Base-by-base conservation (phyloP, 106 monocot genomes). In the Acorus calamus region DNA sequence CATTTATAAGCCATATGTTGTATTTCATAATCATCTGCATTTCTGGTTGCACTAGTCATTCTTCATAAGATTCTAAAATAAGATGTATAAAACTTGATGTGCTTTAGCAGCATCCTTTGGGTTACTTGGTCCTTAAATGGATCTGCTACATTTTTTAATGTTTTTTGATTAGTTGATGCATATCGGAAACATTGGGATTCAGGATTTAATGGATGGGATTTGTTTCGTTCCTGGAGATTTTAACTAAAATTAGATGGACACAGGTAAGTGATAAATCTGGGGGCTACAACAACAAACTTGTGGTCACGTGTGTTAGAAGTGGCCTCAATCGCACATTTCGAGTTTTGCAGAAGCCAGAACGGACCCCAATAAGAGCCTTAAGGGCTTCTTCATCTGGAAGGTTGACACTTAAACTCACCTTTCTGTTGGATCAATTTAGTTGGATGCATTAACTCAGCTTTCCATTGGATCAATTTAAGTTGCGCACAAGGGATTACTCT, bases 351-450 rank as follows among this genome's bases (percentile, higher is more conserved):
- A 98, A 98, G 75, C 88, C 92, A 68, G 98, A 98, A 56, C 98
- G 91, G 13, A 81, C 92, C 28, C 85, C 92, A 66, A 86, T 98
- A 74, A 92, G 98, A 75, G 98, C 98, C 77, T 57, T 98, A 46
- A 76, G 88, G 46, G 83, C 92, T 74, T 98, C 98, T 69, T 92
- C 98, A 63, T 98, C 98, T 58, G 98, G 98, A 88, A 85, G 98
- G 98, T 92, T 55, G 65, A 71, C 66, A 52, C 54, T 60, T 0
- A 41, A 47, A 48, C 8, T 11, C 47, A n/a, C n/a, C n/a, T n/a
- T n/a, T n/a, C n/a, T n/a, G n/a, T n/a, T n/a, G n/a, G n/a, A n/a
- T 4, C 44, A 5, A 42, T 68, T 9, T 52, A 0, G 8, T 53
- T n/a, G n/a, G n/a, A n/a, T n/a, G n/a, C n/a, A n/a, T n/a, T n/a